Evolutionary conservation across 2,329 filamentous ascomycete genomes (phyloP), one percentile per base, ranked within the genome.

Genomic region (Xylaria arbuscula): DNA sequence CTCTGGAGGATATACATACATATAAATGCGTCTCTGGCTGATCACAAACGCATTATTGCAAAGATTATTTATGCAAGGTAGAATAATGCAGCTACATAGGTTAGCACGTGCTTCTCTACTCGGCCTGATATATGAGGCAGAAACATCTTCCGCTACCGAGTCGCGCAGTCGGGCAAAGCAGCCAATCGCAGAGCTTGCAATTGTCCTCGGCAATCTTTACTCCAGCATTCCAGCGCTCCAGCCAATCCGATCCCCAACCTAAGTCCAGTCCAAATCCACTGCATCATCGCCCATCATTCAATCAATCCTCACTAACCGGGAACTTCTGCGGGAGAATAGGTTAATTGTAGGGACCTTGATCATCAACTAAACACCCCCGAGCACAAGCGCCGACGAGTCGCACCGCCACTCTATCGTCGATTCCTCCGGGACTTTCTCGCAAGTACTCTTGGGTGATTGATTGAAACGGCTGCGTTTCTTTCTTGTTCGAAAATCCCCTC

Each of bases 151-250:
- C 54, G 19, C 36, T n/a, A 9, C 19, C 22, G 22, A 56, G n/a
- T 48, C 36, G 55, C 17, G 36, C n/a, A 50, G 42, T 69, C 66
- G 63, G 59, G 57, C 55, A 48, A 60, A 24, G 34, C 64, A 56
- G 67, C 84, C 84, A 86, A 86, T 86, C 78, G 82, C 65, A 73
- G 67, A 72, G 68, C 72, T 76, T 72, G 74, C 78, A 83, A 81
- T 85, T 83, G 81, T 82, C 83, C 84, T 86, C 84, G 85, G 85
- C 83, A 86, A 85, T 84, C 71, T 48, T 50, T 13, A 61, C 56
- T 22, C 36, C 48, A 57, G 62, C 60, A 68, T 24, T 53, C 51
- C 34, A 56, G 19, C 67, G 28, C 28, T 28, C 28, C 28, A 28
- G 28, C 28, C 28, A 28, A 28, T 28, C 28, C 28, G 42, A 60